These are phyloP conservation scores for Crepidotus variabilis DNA, from an alignment of 768 basidiomycete species.

Conservation along the genomic window DNA sequence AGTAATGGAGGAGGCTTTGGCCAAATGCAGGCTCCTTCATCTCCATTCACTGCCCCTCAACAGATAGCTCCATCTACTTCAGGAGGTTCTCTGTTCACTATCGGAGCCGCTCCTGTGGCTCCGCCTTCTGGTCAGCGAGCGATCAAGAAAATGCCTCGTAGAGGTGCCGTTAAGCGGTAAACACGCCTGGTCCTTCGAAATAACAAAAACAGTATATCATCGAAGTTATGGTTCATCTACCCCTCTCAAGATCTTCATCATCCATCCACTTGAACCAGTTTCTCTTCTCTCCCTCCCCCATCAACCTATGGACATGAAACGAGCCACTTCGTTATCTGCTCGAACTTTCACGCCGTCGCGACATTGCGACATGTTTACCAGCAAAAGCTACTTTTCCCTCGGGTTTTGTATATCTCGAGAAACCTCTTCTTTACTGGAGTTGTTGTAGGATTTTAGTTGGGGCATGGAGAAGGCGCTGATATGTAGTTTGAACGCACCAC, in stretches of 20 bases:
- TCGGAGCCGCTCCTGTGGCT: constrained; percentile 49
- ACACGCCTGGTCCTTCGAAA: background rate
- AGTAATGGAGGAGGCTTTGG: constrained; percentile 30
- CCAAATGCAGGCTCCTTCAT: constrained; percentile 36
- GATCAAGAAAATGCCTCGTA: constrained; percentile 55
- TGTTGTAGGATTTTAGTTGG: constrained; percentile 4
- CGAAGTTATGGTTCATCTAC: background rate
- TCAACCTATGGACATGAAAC: constrained; percentile 6
- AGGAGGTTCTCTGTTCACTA: constrained; percentile 49
- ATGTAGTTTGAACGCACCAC: background rate
- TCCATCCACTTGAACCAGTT: constrained; percentile 2
- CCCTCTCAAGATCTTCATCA: background rate
- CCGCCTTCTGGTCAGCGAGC: constrained; percentile 31
- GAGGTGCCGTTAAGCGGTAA: constrained; percentile 38
- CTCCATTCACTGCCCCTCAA: constrained; percentile 42
- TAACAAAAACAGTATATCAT: constrained; percentile 1
- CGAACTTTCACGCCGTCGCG: background rate
- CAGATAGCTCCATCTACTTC: constrained; percentile 31
- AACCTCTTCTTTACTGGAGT: background rate
- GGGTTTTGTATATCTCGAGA: constrained; percentile 18
- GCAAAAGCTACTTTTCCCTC: constrained; percentile 4
- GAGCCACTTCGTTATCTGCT: constrained; percentile 6
- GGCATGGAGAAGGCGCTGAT: background rate
- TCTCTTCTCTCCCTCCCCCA: background rate
- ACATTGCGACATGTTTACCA: constrained; percentile 7